Conservation (phyloP, 495 filamentous ascomycete species). For the Hypoxylon crocopeplum region DNA sequence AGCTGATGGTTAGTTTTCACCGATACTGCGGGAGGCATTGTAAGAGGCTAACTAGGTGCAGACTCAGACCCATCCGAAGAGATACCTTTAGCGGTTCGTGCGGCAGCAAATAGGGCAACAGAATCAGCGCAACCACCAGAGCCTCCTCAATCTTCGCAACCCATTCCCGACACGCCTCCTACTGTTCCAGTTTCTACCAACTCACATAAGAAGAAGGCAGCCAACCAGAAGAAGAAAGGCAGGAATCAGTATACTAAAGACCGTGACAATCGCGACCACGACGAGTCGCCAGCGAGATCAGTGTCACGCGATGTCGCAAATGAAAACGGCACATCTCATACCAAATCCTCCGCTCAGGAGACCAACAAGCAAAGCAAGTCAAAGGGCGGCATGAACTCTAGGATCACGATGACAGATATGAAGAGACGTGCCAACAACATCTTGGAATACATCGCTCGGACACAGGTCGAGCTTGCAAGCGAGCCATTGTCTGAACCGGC, state of each 20-base stretch:
- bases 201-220: slow-evolving; percentile 70
- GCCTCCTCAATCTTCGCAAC: slow-evolving; percentile 51
- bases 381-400: slow-evolving; percentile 59
- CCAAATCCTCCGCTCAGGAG: slow-evolving; percentile 30
- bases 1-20: slow-evolving; percentile 70
- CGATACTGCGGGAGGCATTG: slow-evolving; percentile 22
- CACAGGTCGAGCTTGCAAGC: slow-evolving; percentile 86
- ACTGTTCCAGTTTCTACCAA: slow-evolving; percentile 49
- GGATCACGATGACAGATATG: slow-evolving; percentile 90
- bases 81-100: slow-evolving; percentile 54
- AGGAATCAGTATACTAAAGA: slow-evolving; percentile 89
- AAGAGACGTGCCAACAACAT: slow-evolving; percentile 83
- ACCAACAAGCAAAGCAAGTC: slow-evolving; percentile 44
- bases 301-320: slow-evolving; percentile 67
- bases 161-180: slow-evolving; percentile 62
- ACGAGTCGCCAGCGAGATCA: slow-evolving; percentile 70
- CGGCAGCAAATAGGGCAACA: slow-evolving; percentile 40
- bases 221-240: slow-evolving; percentile 71
- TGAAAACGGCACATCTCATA: slow-evolving; percentile 44
- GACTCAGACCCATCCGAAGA: slow-evolving; percentile 69
- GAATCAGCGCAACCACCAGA: slow-evolving; percentile 43
- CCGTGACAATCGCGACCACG: slow-evolving; percentile 64
- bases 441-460: slow-evolving; percentile 87
- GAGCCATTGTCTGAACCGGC: slow-evolving; percentile 36
- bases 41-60: slow-evolving; percentile 46